Percentiles rank a stretch among this genome's conserved stretches.
Conservation (phyloP, 2,329 filamentous ascomycete species). For the Fusarium xylarioides region DNA sequence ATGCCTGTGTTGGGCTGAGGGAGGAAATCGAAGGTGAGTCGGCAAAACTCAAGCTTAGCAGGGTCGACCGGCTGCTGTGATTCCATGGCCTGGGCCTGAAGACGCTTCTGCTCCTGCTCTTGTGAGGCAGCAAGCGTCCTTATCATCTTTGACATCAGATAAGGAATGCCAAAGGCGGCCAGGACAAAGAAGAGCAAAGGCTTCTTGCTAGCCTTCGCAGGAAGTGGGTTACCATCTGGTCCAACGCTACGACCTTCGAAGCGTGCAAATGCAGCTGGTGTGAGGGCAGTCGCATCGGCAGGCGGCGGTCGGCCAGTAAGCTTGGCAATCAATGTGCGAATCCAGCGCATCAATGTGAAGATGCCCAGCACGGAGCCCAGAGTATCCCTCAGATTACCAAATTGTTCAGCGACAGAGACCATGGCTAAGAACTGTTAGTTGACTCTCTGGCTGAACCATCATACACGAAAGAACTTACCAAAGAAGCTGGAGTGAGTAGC, state of each 20-base stretch:
- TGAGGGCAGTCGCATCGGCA: conserved; percentile 85
- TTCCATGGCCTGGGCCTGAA: conserved; percentile 61
- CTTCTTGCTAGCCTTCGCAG: conserved; percentile 85
- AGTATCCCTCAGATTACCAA: conserved; percentile 90
- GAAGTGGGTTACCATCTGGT: conserved; percentile 70
- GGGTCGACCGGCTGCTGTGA: conserved; percentile 75
- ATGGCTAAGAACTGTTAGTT: conserved; percentile 70
- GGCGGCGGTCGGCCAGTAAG: conserved; percentile 90
- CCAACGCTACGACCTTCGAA: conserved; percentile 77
- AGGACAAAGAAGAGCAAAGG: conserved; percentile 95
- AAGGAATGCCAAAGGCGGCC: conserved; percentile 93
- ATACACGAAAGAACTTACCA: conserved; percentile 64
- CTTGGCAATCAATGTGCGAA: conserved; percentile 89
- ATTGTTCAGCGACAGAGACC: conserved; percentile 97
- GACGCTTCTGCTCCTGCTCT: conserved; percentile 78
- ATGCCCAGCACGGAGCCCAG: conserved; percentile 94
- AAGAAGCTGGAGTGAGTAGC: conserved; percentile 99
- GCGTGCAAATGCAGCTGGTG: conserved; percentile 87
- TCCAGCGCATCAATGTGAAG: conserved; percentile 95
- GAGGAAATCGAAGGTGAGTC: conserved; percentile 91
- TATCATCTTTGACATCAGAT: conserved; percentile 97
- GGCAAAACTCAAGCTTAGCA: conserved; percentile 94
- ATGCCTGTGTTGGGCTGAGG: conserved; percentile 77
- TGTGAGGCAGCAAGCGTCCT: conserved; percentile 82
- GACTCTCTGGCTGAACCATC: background rate